phyloP scores from a whole-genome alignment of 306 rosid genomes.

The Hippophae gyantsensis region DNA sequence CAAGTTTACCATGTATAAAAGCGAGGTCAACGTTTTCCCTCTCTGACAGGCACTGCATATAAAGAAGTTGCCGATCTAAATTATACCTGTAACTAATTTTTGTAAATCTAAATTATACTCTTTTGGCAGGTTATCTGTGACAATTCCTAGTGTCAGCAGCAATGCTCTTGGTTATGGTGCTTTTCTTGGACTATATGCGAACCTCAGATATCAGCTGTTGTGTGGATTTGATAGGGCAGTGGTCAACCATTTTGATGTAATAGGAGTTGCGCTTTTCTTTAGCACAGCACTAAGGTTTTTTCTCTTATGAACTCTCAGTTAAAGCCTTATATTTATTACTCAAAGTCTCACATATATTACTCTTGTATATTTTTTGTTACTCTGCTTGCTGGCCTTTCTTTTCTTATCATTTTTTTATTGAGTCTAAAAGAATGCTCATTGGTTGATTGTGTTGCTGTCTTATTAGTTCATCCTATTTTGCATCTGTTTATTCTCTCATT shows the following conservation, averaged over 20 bases:
- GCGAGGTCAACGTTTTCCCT: too few relatives aligned
- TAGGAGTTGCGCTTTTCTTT: conserved; percentile 77
- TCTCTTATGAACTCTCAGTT: background rate
- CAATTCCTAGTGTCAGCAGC: conserved; percentile 64
- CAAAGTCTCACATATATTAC: background rate
- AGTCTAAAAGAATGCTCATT: too few relatives aligned
- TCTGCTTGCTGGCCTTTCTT: background rate
- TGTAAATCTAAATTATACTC: conserved; percentile 3
- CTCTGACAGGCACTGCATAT: too few relatives aligned
- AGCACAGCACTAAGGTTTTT: conserved; percentile 76
- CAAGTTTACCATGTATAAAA: too few relatives aligned
- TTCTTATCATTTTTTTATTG: too few relatives aligned
- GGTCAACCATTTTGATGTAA: conserved; percentile 84
- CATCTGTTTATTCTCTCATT: too few relatives aligned
- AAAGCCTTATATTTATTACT: background rate
- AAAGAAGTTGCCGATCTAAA: background rate
- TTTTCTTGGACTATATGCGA: conserved; percentile 92
- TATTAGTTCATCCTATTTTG: too few relatives aligned
- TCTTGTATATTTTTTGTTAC: background rate
- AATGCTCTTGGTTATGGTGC: conserved; percentile 97
- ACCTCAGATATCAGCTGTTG: conserved; percentile 81
- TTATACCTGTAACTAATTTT: conserved; percentile 9
- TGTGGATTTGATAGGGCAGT: conserved; percentile 88
- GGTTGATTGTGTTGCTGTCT: too few relatives aligned
- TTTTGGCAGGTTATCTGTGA: conserved; percentile 71